phyloP scores from a whole-genome alignment of 306 rosid species.

The Inga oerstediana region DNA sequence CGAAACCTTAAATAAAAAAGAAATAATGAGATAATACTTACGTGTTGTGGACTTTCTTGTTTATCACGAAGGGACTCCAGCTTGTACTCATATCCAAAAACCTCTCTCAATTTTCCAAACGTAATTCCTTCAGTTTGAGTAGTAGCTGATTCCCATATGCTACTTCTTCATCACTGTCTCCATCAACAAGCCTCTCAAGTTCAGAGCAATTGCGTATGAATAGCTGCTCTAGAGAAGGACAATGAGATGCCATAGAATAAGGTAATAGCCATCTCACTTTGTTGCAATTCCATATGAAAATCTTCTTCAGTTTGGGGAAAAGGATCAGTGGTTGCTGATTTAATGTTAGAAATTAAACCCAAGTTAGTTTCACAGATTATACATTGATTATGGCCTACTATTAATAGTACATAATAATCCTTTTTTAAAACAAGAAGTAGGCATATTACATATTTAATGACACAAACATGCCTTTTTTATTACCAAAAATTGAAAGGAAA shows the following conservation, averaged over 20 bases:
- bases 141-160: not conserved
- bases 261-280: not conserved
- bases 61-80: too few relatives aligned
- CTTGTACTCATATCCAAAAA: not conserved
- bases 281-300: accelerated
- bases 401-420: too few relatives aligned
- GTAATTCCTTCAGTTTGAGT: too few relatives aligned
- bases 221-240: not conserved
- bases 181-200: not conserved
- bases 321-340: too few relatives aligned
- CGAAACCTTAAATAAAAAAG: too few relatives aligned
- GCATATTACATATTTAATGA: not conserved
- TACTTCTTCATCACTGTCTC: not conserved
- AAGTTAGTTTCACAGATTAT: too few relatives aligned
- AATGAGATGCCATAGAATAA: not conserved
- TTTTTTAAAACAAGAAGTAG: not conserved
- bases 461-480: not conserved
- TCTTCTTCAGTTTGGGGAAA: not conserved
- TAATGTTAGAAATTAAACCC: too few relatives aligned
- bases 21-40: too few relatives aligned
- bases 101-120: too few relatives aligned
- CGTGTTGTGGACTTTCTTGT: not conserved
- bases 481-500: not conserved
- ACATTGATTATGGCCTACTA: too few relatives aligned
- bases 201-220: not conserved